phyloP scores from a whole-genome alignment of 2,329 filamentous ascomycete genomes.

The Pseudogymnoascus sp. region DNA sequence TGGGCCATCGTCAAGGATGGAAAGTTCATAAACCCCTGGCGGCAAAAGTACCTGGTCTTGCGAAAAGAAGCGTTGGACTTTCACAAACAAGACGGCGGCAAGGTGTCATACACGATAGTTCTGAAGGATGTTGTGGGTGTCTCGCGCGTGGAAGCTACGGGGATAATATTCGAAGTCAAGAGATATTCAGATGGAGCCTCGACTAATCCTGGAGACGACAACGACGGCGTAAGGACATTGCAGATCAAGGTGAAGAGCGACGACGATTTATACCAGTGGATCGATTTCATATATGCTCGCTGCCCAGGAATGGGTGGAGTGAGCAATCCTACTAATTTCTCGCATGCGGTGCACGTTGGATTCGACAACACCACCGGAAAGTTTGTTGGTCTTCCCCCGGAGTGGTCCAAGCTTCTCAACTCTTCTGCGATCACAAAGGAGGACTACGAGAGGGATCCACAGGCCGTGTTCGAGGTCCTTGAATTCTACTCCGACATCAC shows the following conservation, averaged over 20 bases:
- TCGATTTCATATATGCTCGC: constrained; percentile 92
- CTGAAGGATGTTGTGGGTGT: constrained; percentile 86
- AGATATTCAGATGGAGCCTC: constrained; percentile 60
- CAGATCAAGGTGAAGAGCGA: constrained; percentile 92
- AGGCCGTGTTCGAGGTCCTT: constrained; percentile 71
- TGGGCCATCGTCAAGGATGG: constrained; percentile 87
- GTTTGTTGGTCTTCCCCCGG: constrained; percentile 85
- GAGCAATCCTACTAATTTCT: constrained; percentile 97
- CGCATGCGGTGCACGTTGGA: constrained; percentile 91
- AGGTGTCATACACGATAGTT: constrained; percentile 75
- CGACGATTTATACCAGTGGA: constrained; percentile 97
- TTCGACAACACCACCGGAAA: constrained; percentile 93
- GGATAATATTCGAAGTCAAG: constrained; percentile 90
- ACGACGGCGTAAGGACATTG: constrained; percentile 70
- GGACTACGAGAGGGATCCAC: constrained; percentile 94
- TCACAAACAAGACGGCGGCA: constrained; percentile 81
- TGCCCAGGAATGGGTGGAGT: constrained; percentile 97
- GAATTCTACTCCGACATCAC: constrained; percentile 81
- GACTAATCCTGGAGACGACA: constrained; percentile 56
- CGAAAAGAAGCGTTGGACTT: constrained; percentile 92
- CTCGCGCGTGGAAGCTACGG: constrained; percentile 80
- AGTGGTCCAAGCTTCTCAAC: constrained; percentile 95
- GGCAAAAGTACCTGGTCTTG: constrained; percentile 83
- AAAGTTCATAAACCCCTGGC: constrained; percentile 76
- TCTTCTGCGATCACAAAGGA: constrained; percentile 97